Conservation (phyloP, 2,329 filamentous ascomycete genomes). For the Monascus ruber region DNA sequence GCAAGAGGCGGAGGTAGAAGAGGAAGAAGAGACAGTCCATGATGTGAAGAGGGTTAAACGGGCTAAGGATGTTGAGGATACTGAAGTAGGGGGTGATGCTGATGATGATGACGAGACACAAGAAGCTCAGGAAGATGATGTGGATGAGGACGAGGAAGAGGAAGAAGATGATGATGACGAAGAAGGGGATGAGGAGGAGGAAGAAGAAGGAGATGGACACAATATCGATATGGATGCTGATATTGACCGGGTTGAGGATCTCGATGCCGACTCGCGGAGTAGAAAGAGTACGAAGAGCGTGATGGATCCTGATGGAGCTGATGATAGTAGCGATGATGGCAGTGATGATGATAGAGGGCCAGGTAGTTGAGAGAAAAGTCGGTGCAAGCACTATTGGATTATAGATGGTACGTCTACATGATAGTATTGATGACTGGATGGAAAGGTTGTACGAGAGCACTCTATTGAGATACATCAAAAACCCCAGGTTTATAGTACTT, state of each 20-base stretch:
- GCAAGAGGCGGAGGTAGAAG: conserved; percentile 5
- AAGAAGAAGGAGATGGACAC: conserved; percentile 10
- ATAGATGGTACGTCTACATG: too few species aligned
- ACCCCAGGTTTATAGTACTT: conserved; percentile 2
- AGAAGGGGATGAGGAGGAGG: conserved; percentile 7
- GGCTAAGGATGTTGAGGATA: conserved; percentile 4
- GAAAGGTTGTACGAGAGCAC: too few species aligned
- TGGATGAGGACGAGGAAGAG: conserved; percentile 15
- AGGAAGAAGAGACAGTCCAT: conserved; percentile 11
- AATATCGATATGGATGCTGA: conserved; percentile 19
- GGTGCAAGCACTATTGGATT: too few species aligned
- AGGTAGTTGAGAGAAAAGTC: neutral
- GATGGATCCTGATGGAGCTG: conserved; percentile 12
- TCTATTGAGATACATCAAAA: too few species aligned
- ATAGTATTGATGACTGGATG: too few species aligned
- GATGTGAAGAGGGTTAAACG: conserved; percentile 13
- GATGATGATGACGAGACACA: conserved; percentile 14
- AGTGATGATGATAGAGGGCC: conserved; percentile 6
- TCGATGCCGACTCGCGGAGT: conserved; percentile 17
- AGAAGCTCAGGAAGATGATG: conserved; percentile 12
- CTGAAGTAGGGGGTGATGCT: conserved; percentile 8
- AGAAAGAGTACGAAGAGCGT: conserved; percentile 4
- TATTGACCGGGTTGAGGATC: conserved; percentile 27
- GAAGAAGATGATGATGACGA: conserved; percentile 10
- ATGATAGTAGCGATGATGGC: conserved; percentile 4